Evolutionary conservation across 2,329 filamentous ascomycete species (phyloP), one percentile per base, ranked within the genome.

Genomic region (Colletotrichum sp.): DNA sequence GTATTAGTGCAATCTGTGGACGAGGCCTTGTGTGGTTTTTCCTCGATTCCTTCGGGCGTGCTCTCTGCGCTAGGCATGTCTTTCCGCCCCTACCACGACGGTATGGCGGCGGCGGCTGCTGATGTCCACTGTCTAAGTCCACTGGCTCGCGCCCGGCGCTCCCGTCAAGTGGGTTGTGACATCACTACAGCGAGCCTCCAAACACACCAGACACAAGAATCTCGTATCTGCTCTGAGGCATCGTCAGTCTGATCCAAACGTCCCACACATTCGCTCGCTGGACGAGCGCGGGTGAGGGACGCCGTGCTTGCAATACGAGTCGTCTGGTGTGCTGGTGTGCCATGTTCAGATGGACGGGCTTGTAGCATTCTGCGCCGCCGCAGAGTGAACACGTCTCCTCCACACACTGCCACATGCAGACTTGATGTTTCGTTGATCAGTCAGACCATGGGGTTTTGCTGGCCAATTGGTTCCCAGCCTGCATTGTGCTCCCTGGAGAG

Each of bases 91-190:
- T 70, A 63, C 36, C 8, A 63, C 26, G 28, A 63, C 49, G 57
- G 68, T 63, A 69, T 10, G 57, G 57, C 57, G 36, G 67, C 67
- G 57, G 63, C 28, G 36, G 57, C 57, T 26, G 68, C 68, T 65
- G 57, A 64, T 64, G 64, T 24, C 74, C 64, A 72, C 74, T 52
- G 64, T 69, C 32, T 26, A 39, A 69, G 65, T 59, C 73, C 65
- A 73, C 65, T 65, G 70, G 57, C 49, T 64, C 49, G 12, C 49
- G 28, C 62, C 63, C 69, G 63, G 67, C 62, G 67, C 60, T 75
- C 36, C 69, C 72, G 39, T 68, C 39, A 32, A 69, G 73, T 65
- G 73, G 64, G n/a, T 60, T 34, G 70, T 76, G 74, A 76, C 70
- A 74, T 76, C 74, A 76, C 74, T 16, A n/a, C 21, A 44, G n/a